Evolutionary conservation across 139 green algal species (phyloP).

Genomic region (Astrephomene gubernaculifera): DNA sequence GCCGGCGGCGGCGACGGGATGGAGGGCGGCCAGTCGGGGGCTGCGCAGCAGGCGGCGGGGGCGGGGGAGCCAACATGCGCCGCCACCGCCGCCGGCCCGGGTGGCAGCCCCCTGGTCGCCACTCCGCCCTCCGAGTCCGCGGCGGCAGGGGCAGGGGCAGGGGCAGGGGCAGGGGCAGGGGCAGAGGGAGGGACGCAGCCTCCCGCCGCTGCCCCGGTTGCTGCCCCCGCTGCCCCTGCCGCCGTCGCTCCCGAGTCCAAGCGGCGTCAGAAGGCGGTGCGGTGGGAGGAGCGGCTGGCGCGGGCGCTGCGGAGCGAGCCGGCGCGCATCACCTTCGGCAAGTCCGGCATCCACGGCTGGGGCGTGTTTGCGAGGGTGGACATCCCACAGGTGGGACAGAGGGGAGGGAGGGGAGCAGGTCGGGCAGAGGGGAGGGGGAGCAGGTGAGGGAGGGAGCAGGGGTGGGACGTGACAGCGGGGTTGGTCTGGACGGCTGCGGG

Average conservation of each 20-base stretch:
- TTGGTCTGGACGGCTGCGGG: background rate
- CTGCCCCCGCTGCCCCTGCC: background rate
- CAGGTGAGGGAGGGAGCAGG: background rate
- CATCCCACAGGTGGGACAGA: conserved; percentile 67
- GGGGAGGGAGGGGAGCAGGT: background rate
- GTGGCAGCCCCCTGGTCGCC: background rate
- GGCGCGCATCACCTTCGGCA: conserved; percentile 85
- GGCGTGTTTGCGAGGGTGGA: conserved; percentile 81
- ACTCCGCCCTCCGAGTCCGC: background rate
- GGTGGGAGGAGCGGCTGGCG: conserved; percentile 60
- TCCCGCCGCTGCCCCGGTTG: background rate
- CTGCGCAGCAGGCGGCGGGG: background rate
- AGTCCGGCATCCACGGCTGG: conserved; percentile 91
- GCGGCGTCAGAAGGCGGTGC: conserved; percentile 49
- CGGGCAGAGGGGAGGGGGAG: background rate
- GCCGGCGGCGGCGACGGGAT: background rate
- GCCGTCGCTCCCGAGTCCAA: background rate
- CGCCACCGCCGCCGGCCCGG: background rate
- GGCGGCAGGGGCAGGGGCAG: background rate
- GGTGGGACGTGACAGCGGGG: background rate
- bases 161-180: no score
- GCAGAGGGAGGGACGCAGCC: background rate
- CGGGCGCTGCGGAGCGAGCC: conserved; percentile 55
- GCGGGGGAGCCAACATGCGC: background rate
- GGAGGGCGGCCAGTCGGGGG: background rate